Evolutionary conservation across 2,329 filamentous ascomycete species (phyloP).

Genomic region (Neonectria ditissima): DNA sequence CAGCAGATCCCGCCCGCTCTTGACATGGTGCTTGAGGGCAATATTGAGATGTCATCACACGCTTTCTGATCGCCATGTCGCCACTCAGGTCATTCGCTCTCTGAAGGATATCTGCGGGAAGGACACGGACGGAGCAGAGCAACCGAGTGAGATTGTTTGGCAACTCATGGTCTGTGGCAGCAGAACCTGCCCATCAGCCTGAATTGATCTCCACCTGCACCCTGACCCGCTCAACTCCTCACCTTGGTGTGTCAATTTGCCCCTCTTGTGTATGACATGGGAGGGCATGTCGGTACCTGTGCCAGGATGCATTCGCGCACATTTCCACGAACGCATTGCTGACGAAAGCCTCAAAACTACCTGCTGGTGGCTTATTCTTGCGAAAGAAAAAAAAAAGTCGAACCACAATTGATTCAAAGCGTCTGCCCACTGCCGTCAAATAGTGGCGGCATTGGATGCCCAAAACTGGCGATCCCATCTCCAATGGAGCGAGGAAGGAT

Average conservation of each 20-base stretch:
- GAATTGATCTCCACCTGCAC: constrained; percentile 23
- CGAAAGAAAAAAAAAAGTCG: neutral
- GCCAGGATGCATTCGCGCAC: neutral
- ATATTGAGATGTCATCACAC: neutral
- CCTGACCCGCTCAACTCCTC: constrained; percentile 25
- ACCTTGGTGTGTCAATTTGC: constrained; percentile 26
- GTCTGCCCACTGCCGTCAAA: neutral
- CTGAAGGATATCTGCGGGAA: constrained; percentile 13
- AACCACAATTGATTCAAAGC: neutral
- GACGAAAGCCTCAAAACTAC: neutral
- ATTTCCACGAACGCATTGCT: neutral
- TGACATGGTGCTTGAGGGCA: constrained; percentile 6
- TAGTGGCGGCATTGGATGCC: neutral
- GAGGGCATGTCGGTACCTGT: neutral
- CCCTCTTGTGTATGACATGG: constrained; percentile 8
- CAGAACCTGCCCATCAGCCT: constrained; percentile 22
- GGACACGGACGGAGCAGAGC: constrained; percentile 18
- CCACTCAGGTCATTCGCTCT: neutral
- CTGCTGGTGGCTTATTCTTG: neutral
- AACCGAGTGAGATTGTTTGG: constrained; percentile 39
- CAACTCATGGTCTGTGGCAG: constrained; percentile 22
- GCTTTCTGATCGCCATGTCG: neutral
- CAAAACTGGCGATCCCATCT: constrained; percentile 31
- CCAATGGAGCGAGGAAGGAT: constrained; percentile 30
- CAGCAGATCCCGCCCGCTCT: constrained; percentile 25